Evolutionary conservation across 1,284 basidiomycete genomes (phyloP).

Genomic region (Ceratobasidium sp.): DNA sequence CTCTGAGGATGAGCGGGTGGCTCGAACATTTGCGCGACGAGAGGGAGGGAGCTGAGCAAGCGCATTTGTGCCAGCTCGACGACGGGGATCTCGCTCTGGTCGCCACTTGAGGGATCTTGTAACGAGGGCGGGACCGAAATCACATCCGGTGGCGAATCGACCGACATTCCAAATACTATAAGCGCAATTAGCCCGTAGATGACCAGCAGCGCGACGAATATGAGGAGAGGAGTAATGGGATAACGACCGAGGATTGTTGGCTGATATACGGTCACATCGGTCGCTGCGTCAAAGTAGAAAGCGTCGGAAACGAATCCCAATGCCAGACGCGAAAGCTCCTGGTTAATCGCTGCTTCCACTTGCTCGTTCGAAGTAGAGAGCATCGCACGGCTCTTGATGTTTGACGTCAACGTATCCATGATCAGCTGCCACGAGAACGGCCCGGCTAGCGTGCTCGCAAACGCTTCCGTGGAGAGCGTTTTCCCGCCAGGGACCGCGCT

Average conservation of each 20-base stretch:
- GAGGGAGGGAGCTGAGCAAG: neutral
- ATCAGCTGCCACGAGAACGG: neutral
- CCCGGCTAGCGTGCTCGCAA: neutral
- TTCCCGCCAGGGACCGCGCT: too few species aligned
- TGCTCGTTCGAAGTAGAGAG: too few species aligned
- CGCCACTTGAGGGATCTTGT: neutral
- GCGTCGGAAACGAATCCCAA: too few species aligned
- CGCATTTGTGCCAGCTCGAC: neutral
- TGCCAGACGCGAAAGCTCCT: too few species aligned
- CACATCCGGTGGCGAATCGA: neutral
- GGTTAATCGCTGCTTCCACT: too few species aligned
- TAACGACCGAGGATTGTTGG: too few species aligned
- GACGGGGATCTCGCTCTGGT: too few species aligned
- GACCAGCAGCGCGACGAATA: neutral
- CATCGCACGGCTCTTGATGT: too few species aligned
- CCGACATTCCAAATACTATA: neutral
- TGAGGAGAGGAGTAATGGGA: neutral
- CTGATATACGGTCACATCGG: too few species aligned
- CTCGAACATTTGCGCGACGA: neutral
- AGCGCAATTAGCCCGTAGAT: neutral
- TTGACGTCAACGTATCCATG: slow-evolving; percentile 3
- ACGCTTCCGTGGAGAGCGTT: neutral
- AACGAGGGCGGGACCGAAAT: neutral
- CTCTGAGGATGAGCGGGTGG: neutral
- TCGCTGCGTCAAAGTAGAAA: too few species aligned